A percentile compares a stretch with the other conserved stretches of the same genome.
Conservation (phyloP, 2,329 filamentous ascomycete genomes). For the Cordyceps farinosa region DNA sequence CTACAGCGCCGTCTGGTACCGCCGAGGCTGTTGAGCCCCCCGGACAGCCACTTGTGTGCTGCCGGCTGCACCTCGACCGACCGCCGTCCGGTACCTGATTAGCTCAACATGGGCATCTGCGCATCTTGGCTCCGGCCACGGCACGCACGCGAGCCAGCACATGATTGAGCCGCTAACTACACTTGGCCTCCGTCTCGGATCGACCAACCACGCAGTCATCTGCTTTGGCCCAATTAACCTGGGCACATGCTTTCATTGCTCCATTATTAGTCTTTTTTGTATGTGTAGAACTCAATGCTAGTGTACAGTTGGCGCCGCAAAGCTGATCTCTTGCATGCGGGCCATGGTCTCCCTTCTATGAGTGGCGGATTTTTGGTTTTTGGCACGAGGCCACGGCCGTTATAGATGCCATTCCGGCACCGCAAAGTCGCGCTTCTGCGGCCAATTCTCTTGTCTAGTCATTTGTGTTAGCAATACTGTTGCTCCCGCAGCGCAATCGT, state of each 20-base stretch:
- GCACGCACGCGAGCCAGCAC: neutral
- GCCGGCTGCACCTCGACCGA: neutral
- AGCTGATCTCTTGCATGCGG: neutral
- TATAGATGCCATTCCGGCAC: slow-evolving; percentile 42
- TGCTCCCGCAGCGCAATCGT: neutral
- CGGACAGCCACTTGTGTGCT: neutral
- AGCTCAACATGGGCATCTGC: slow-evolving; percentile 7
- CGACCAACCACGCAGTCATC: neutral
- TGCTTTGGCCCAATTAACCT: neutral
- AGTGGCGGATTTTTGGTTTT: neutral
- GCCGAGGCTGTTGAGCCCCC: neutral
- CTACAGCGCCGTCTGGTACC: neutral
- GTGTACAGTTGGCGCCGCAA: neutral
- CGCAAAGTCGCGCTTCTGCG: slow-evolving; percentile 37
- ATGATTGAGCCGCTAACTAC: neutral
- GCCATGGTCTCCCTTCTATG: neutral
- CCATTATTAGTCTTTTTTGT: neutral
- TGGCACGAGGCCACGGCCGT: neutral
- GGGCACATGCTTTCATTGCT: neutral
- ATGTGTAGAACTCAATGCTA: neutral
- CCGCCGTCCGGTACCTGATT: neutral
- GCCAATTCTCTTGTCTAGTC: slow-evolving; percentile 39
- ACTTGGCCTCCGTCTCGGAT: neutral
- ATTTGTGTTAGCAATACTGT: neutral
- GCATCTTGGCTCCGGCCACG: neutral